Base-by-base conservation (phyloP, 2,329 filamentous ascomycete species). In the Neonectria punicea region DNA sequence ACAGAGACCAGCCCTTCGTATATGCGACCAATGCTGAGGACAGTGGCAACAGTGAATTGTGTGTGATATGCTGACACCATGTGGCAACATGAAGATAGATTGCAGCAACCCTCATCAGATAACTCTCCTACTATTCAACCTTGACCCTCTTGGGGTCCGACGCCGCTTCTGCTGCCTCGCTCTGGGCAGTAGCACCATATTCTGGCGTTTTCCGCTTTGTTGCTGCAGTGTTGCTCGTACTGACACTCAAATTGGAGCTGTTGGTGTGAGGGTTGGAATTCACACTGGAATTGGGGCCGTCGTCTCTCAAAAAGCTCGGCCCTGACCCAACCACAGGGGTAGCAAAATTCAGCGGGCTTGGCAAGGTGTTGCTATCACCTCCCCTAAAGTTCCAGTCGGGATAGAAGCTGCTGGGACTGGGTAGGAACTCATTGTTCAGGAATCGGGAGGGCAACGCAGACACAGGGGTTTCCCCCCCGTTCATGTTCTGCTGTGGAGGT, bases 401-500 rank as follows among this genome's bases (percentile, higher is more conserved):
- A 75, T 97, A 98, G 81, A 98, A 98, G 70, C 90, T 93, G 68
- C 92, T 97, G 0, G 96, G 96, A 61, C 93, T 97, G 0, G 96
- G 94, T 16, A 98, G 84, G 58, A 98, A 89, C 39, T 94, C 93
- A 69, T 92, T 93, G 63, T 90, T 92, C 72, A 98, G 90, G 78
- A 98, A 98, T 44, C 95, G 89, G 55, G 93, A 97, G 0, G 96
- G 96, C 11, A 99, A 84, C 4, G 95, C 94, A 2, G 94, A 98
- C n/a, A 97, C 94, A 0, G 96, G 96, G 0, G 96, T 90, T 22
- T 73, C 72, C n/a, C 78, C 82, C 63, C 78, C 82, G 65, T 83
- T 84, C 68, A 84, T 80, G 72, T 86, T 88, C 61, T 89, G 85
- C 30, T 94, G 93, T 5, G 92, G 93, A 28, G 90, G 87, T 1